These are phyloP conservation scores for Botrytis elliptica DNA, from an alignment of 2,329 filamentous ascomycete genomes.

Conservation along the genomic window DNA sequence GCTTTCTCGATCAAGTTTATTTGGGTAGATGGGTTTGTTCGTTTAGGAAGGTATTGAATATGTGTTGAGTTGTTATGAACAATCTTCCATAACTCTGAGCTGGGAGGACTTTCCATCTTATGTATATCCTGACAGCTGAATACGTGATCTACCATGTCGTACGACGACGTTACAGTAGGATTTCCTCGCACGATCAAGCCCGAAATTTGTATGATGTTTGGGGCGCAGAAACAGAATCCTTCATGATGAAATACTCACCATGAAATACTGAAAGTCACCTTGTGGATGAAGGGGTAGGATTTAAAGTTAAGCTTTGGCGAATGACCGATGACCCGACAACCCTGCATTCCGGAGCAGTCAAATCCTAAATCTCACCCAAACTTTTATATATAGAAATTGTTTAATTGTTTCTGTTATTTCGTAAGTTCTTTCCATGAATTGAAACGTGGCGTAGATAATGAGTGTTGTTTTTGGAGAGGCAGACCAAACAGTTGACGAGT, in stretches of 20 bases:
- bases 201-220: constrained; percentile 15
- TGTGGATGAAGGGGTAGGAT: constrained; percentile 9
- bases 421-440: neutral
- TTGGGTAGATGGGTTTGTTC: neutral
- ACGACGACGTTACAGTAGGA: constrained; percentile 11
- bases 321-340: neutral
- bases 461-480: neutral
- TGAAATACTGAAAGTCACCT: neutral
- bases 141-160: neutral
- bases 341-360: neutral
- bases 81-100: neutral
- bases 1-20: neutral
- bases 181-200: neutral
- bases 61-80: neutral
- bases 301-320: constrained; percentile 8
- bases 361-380: constrained; percentile 10
- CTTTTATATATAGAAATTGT: constrained; percentile 15
- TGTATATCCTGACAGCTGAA: constrained; percentile 7
- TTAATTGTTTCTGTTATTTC: neutral
- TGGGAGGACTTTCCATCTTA: constrained; percentile 5
- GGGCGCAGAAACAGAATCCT: constrained; percentile 16
- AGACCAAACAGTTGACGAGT: neutral
- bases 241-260: constrained; percentile 3
- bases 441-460: neutral
- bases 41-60: neutral